Evolutionary conservation across 441 rosid genomes (phyloP).

Genomic region (Syzygium malaccense): DNA sequence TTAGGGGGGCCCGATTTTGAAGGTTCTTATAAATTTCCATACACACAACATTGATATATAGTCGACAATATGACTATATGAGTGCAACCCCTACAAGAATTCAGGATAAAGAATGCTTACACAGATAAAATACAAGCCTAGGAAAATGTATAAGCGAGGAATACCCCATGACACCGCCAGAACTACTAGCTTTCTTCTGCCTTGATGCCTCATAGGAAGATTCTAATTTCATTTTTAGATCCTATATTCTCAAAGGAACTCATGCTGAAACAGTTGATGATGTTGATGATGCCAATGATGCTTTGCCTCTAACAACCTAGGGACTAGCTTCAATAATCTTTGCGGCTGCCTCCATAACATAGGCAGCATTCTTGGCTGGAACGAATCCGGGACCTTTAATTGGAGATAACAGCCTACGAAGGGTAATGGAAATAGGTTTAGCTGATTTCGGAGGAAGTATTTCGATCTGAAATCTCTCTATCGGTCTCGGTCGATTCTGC

Average conservation of each 20-base stretch:
- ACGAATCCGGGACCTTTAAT: conserved; percentile 54
- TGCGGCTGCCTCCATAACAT: conserved; percentile 71
- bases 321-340: conserved; percentile 72
- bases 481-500: conserved; percentile 41
- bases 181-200: conserved; percentile 26
- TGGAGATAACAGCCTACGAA: conserved; percentile 76
- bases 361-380: conserved; percentile 45
- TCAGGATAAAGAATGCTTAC: no score
- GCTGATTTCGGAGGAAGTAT: conserved; percentile 74
- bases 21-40: no score
- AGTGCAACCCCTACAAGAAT: no score
- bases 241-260: conserved; percentile 62
- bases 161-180: background rate
- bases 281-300: conserved; percentile 25
- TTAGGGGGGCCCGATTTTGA: no score
- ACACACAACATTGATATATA: no score
- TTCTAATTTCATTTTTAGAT: conserved; percentile 78
- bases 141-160: no score
- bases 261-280: conserved; percentile 28
- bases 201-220: conserved; percentile 36
- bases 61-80: no score
- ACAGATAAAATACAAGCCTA: no score
- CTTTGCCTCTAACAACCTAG: conserved; percentile 22
- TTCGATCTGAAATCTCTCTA: conserved; percentile 76
- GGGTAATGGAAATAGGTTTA: conserved; percentile 57